phyloP scores from a whole-genome alignment of 1,139 yeast species.

The Blastobotrys malaysiensis region DNA sequence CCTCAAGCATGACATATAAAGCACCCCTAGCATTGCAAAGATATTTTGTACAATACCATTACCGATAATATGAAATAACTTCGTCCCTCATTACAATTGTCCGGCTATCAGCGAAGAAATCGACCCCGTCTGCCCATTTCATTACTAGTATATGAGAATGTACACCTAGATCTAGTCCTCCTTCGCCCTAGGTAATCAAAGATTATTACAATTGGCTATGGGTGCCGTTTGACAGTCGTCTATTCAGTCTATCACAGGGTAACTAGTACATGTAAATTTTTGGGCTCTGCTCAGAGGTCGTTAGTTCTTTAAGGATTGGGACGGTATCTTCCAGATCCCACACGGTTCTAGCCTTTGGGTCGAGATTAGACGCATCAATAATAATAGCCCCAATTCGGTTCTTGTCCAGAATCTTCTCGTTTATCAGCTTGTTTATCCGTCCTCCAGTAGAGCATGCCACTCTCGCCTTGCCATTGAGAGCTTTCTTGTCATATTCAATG shows the following conservation, averaged over 20 bases:
- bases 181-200: too few relatives aligned
- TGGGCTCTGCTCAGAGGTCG: conserved; percentile 13
- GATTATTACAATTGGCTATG: too few relatives aligned
- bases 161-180: too few relatives aligned
- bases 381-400: conserved; percentile 42
- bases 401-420: conserved; percentile 36
- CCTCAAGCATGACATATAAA: conserved; percentile 28
- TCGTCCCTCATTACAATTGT: too few relatives aligned
- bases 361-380: conserved; percentile 61
- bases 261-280: conserved; percentile 29
- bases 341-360: conserved; percentile 54
- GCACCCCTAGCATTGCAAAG: not conserved
- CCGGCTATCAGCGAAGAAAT: too few relatives aligned
- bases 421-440: conserved; percentile 46
- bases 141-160: too few relatives aligned
- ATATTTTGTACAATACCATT: not conserved
- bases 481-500: conserved; percentile 50
- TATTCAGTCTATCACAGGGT: not conserved
- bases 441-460: conserved; percentile 67
- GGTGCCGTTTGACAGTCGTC: not conserved
- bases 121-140: too few relatives aligned
- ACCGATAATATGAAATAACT: too few relatives aligned
- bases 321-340: conserved; percentile 47
- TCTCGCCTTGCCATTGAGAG: conserved; percentile 47
- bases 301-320: conserved; percentile 24